Conservation (phyloP, 345 rosid genomes). For the Lepidium africanum region DNA sequence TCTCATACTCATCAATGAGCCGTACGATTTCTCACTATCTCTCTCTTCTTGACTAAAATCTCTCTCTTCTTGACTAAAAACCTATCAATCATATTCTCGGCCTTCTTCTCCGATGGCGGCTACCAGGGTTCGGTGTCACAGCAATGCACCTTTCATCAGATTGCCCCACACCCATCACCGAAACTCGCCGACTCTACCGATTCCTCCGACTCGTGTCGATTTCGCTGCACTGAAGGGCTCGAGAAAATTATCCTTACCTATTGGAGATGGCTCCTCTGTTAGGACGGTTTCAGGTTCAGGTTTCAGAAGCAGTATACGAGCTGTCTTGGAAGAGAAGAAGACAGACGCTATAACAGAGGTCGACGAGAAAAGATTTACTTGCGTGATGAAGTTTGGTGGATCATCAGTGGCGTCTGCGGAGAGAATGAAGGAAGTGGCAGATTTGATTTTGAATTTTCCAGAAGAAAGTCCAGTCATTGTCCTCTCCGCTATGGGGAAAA, state of each 20-base stretch:
- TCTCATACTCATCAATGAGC: neutral
- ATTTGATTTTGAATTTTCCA: slow-evolving; percentile 70
- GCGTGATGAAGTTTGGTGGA: slow-evolving; percentile 98
- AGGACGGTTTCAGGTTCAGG: slow-evolving; percentile 8
- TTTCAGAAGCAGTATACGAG: slow-evolving; percentile 5
- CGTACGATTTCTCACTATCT: neutral
- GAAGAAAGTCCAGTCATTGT: slow-evolving; percentile 79
- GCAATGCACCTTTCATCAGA: slow-evolving; percentile 17
- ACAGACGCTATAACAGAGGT: slow-evolving; percentile 5
- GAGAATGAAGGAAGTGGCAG: slow-evolving; percentile 88
- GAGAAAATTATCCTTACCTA: neutral
- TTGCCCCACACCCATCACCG: neutral
- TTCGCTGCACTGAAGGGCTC: slow-evolving; percentile 1
- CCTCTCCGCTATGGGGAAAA: slow-evolving; percentile 96
- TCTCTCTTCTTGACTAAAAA: neutral
- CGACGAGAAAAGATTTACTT: slow-evolving; percentile 43
- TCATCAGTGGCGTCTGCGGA: slow-evolving; percentile 78
- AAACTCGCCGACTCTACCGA: slow-evolving; percentile 25
- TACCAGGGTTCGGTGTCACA: slow-evolving; percentile 22
- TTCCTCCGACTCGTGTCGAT: slow-evolving; percentile 16
- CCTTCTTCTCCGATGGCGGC: slow-evolving; percentile 30
- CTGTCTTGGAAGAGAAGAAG: slow-evolving; percentile 25
- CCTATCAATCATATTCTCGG: neutral
- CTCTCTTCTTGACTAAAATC: neutral
- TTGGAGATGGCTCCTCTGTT: slow-evolving; percentile 24